phyloP scores from a whole-genome alignment of 2,329 filamentous ascomycete genomes.

The Sporothrix schenckii region DNA sequence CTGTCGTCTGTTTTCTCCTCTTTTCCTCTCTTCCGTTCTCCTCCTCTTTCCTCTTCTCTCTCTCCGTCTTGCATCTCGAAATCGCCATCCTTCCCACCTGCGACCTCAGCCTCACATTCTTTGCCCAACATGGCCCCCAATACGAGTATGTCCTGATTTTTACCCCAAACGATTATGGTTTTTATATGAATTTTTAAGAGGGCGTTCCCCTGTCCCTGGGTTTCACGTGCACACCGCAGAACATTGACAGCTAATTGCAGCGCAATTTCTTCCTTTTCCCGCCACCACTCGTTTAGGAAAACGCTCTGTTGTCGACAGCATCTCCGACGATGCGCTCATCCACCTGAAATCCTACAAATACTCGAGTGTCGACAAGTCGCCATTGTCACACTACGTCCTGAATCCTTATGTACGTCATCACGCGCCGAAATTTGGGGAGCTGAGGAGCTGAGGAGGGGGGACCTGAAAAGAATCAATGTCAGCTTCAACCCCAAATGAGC shows the following conservation, averaged over 20 bases:
- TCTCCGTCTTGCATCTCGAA: background rate
- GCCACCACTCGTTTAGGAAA: constrained; percentile 44
- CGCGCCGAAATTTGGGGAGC: background rate
- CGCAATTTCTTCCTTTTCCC: constrained; percentile 15
- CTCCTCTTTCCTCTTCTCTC: background rate
- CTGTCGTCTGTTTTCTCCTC: background rate
- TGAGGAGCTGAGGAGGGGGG: background rate
- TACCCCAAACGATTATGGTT: background rate
- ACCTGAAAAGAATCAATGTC: constrained; percentile 6
- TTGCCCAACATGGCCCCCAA: constrained; percentile 45
- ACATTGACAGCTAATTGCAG: constrained; percentile 25
- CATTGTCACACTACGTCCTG: constrained; percentile 89
- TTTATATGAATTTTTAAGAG: background rate
- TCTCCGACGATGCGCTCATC: constrained; percentile 86
- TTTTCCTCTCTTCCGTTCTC: constrained; percentile 2
- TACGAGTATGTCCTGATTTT: constrained; percentile 41
- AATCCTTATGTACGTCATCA: constrained; percentile 80
- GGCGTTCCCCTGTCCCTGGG: background rate
- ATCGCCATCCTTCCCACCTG: constrained; percentile 18
- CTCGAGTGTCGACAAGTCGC: constrained; percentile 93
- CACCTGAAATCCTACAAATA: constrained; percentile 98
- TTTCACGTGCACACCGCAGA: constrained; percentile 27
- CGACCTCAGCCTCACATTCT: constrained; percentile 6
- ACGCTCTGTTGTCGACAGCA: constrained; percentile 65
- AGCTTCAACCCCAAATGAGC: background rate